Conservation (phyloP, 73 alveolate species). For the Durusdinium trenchii region DNA sequence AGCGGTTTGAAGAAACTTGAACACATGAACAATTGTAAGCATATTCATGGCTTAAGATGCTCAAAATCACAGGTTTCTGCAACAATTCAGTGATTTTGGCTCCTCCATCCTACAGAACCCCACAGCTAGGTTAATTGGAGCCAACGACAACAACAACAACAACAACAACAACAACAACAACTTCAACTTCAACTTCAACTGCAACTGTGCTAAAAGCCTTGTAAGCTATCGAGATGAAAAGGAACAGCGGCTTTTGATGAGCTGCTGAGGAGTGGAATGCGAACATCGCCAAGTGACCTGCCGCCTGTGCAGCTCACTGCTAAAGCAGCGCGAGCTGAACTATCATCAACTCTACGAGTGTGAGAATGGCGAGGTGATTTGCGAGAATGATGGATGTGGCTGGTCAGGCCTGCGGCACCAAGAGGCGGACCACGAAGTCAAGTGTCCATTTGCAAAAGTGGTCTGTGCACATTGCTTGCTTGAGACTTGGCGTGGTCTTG, state of each 20-base stretch:
- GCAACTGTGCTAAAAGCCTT: no score
- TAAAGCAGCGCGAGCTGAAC: background rate
- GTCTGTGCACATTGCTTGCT: constrained; percentile 27
- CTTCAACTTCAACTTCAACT: no score
- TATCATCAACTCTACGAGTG: background rate
- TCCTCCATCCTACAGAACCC: no score
- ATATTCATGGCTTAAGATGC: no score
- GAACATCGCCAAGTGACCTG: constrained; percentile 27
- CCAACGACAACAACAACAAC: no score
- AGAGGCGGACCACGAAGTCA: background rate
- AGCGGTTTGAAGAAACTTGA: no score
- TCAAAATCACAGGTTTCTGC: no score
- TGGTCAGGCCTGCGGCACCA: background rate
- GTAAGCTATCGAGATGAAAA: no score
- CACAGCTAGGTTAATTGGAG: no score
- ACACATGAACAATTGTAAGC: no score
- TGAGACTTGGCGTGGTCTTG: background rate
- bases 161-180: no score
- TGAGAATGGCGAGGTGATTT: background rate
- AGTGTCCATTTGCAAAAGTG: constrained; percentile 1
- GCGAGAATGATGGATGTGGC: constrained; percentile 30
- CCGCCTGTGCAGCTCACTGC: background rate
- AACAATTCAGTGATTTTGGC: no score
- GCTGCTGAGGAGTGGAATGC: constrained; percentile 12
- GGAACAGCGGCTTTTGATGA: background rate